Conservation (phyloP, 2,329 filamentous ascomycete species). For the Nigrospora osmanthi region DNA sequence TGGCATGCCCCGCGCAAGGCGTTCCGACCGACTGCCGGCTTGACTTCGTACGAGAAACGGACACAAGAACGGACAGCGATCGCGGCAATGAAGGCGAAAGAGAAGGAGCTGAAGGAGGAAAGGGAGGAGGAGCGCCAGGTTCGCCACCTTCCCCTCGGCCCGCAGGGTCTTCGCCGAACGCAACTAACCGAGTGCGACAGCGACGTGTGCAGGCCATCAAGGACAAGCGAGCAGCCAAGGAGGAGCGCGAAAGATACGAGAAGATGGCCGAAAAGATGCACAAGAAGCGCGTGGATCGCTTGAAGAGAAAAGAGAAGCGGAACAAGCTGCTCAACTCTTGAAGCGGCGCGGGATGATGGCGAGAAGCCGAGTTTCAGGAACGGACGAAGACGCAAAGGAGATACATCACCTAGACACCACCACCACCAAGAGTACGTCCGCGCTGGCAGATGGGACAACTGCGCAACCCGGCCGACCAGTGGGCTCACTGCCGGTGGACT, state of each 20-base stretch:
- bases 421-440: too few relatives aligned
- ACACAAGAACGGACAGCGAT: constrained; percentile 60
- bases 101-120: constrained; percentile 93
- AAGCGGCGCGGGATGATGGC: constrained; percentile 11
- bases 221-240: constrained; percentile 80
- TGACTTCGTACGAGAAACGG: constrained; percentile 73
- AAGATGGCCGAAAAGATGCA: constrained; percentile 98
- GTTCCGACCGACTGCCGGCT: constrained; percentile 73
- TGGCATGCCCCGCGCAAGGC: constrained; percentile 81
- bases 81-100: constrained; percentile 79
- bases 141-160: background rate
- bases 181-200: constrained; percentile 33
- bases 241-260: constrained; percentile 86
- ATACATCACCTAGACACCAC: too few relatives aligned
- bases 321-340: constrained; percentile 73
- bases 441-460: too few relatives aligned
- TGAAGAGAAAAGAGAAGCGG: constrained; percentile 94
- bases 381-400: too few relatives aligned
- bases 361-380: too few relatives aligned
- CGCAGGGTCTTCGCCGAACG: background rate
- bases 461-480: too few relatives aligned
- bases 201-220: constrained; percentile 71
- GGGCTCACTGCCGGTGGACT: too few relatives aligned
- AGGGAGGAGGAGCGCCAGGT: constrained; percentile 87
- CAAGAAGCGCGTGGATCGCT: constrained; percentile 76